Percentiles rank a stretch among this genome's conserved stretches.
These are phyloP conservation scores for Candida germanica DNA, from an alignment of 805 yeast genomes.

Conservation along the genomic window DNA sequence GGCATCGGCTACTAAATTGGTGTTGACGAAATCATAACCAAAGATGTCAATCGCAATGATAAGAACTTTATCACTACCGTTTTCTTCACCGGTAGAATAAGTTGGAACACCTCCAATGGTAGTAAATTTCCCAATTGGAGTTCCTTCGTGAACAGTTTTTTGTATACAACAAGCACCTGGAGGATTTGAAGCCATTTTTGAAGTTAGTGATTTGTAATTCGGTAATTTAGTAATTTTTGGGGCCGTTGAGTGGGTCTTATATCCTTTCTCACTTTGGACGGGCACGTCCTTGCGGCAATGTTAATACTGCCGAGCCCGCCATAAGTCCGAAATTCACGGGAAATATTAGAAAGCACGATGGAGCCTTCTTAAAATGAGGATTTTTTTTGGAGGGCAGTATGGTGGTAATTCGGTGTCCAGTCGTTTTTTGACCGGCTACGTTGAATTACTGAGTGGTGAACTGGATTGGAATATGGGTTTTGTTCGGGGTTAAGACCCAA, in stretches of 20 bases:
- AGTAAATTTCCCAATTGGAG: constrained; percentile 41
- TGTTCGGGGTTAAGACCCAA: no score
- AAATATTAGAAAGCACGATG: no score
- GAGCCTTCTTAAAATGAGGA: no score
- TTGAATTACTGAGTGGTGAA: no score
- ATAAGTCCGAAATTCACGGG: no score
- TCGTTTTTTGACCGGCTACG: no score
- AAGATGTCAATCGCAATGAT: constrained; percentile 68
- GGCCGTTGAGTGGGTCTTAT: not conserved
- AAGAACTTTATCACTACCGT: constrained; percentile 43
- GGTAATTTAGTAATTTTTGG: not conserved
- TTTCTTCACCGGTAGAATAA: constrained; percentile 26
- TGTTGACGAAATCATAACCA: constrained; percentile 61
- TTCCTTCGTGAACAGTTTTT: constrained; percentile 48
- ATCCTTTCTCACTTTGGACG: no score
- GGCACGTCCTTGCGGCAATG: no score
- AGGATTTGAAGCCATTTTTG: constrained; percentile 46
- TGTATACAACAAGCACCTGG: constrained; percentile 49
- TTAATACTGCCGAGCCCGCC: no score
- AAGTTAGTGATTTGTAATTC: not conserved
- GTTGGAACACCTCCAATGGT: constrained; percentile 42
- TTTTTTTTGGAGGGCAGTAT: no score
- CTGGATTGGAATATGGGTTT: no score
- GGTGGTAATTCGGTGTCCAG: no score
- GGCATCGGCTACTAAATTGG: constrained; percentile 59